Evolutionary conservation across 2,329 filamentous ascomycete species (phyloP), one percentile per base, ranked within the genome.

Genomic region (Sclerotinia trifoliorum): DNA sequence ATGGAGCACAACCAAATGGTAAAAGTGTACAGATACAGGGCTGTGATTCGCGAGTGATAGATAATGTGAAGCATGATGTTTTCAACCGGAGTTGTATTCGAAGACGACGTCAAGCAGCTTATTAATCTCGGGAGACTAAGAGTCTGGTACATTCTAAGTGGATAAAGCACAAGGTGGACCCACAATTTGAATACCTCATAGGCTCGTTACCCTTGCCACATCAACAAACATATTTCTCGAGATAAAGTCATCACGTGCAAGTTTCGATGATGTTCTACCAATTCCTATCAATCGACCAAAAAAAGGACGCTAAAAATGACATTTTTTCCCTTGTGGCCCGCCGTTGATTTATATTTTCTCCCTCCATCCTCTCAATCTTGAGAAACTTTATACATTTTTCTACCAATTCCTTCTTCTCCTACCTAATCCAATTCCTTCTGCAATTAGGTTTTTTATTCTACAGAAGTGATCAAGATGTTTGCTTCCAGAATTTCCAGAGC

Each of bases 401-500:
- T 70, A 71, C 58, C 68, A 55, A 49, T 69, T 63, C 65, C 49
- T 65, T 65, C 64, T 68, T 39, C 60, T 51, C 46, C 32, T 26
- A 70, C 72, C 65, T 68, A 69, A 61, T 58, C 66, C 56, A 67
- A 66, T 64, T 66, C 42, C 61, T 67, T 61, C 68, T 46, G 44
- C 52, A 68, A 68, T 69, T 66, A 51, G 62, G 70, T 39, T 60
- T 67, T 51, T 64, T 70, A 52, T 72, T 55, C 70, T 71, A 65
- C 71, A 68, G 66, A 69, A 69, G 69, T 66, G 64, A 73, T 78
- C 83, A 89, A 81, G 79, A 92, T 93, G 90, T 80, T 92, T 82
- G 84, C 89, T 78, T 86, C 89, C 77, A 88, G 88, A 80, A 82
- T 92, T 77, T 86, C 87, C 77, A 87, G 89, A 85, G 89, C 88